Base-by-base conservation (phyloP, 306 rosid species). In the Dalbergia oliveri region DNA sequence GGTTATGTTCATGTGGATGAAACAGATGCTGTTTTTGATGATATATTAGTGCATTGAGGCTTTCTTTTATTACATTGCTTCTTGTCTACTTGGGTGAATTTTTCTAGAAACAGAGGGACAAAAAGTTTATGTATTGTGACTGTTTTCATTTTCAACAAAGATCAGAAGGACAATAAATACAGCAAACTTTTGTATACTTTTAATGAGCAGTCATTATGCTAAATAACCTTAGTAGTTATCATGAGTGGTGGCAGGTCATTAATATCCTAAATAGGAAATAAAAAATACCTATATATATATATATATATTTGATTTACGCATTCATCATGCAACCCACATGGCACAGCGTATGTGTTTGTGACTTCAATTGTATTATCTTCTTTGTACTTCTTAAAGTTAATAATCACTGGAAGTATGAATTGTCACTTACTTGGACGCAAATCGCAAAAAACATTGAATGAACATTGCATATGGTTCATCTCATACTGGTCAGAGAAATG, bases 271-370 rank as follows among this genome's bases (percentile, higher is more conserved):
- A 23, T 15, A 1, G 33, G 51, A 9, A 33, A 37, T 9, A 45
- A 16, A 23, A 9, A 60, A 44, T 18, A 39, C 41, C 54, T 35
- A 11, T 26, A 72, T 11, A 72, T 54, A 10, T 5, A 10, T 47
- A 70, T 51, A 70, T 51, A 45, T 34, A 21, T n/a, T 64, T 49
- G 16, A 50, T 78, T 65, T 77, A 13, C 39, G n/a, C 74, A 66
- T 54, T 54, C 66, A 51, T 50, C 16, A 13, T 37, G 54, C 14
- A 50, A 63, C 39, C 71, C 8, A 11, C 8, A 47, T 61, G 69
- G 11, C 69, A 75, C 12, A 39, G 49, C 70, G 19, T 47, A 12
- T 3, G 23, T 21, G 23, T 21, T 21, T 21, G 23, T 21, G 23
- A 21, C 23, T 21, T 21, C 23, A 21, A 21, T 21, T 21, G 23